Evolutionary conservation across 1,139 yeast genomes (phyloP).

Genomic region (Geotrichum europaeum): DNA sequence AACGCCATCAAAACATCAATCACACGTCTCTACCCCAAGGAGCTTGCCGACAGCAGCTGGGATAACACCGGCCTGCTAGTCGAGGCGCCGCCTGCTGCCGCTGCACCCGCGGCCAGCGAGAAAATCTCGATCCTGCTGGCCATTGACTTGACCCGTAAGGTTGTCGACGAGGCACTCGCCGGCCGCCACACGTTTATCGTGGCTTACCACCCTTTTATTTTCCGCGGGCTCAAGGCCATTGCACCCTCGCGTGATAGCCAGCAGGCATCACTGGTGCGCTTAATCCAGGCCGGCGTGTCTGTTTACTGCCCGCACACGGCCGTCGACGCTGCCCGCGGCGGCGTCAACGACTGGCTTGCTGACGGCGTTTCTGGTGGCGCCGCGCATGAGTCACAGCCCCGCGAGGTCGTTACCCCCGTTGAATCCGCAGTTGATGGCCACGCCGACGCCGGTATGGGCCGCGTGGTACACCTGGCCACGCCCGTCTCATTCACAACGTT

Average conservation of each 20-base stretch:
- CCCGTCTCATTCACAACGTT: conserved; percentile 44
- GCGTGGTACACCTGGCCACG: conserved; percentile 49
- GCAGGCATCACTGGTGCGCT: conserved; percentile 64
- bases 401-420: conserved; percentile 20
- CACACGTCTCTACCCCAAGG: conserved; percentile 64
- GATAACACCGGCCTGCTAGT: conserved; percentile 88
- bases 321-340: conserved; percentile 84
- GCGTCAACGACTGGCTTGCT: conserved; percentile 89
- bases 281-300: conserved; percentile 69
- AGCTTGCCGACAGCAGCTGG: conserved; percentile 82
- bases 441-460: conserved; percentile 74
- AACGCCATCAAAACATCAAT: conserved; percentile 29
- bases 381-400: conserved; percentile 24
- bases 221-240: conserved; percentile 78
- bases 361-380: conserved; percentile 46
- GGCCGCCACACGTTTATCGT: conserved; percentile 48
- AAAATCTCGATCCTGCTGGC: conserved; percentile 56
- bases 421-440: conserved; percentile 33
- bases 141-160: conserved; percentile 76
- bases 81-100: conserved; percentile 44
- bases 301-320: conserved; percentile 97
- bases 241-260: conserved; percentile 60
- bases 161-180: conserved; percentile 76
- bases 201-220: conserved; percentile 92
- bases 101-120: conserved; percentile 15